Conservation (phyloP, 202 grass and related monocot species). For the Sporobolus alterniflorus region DNA sequence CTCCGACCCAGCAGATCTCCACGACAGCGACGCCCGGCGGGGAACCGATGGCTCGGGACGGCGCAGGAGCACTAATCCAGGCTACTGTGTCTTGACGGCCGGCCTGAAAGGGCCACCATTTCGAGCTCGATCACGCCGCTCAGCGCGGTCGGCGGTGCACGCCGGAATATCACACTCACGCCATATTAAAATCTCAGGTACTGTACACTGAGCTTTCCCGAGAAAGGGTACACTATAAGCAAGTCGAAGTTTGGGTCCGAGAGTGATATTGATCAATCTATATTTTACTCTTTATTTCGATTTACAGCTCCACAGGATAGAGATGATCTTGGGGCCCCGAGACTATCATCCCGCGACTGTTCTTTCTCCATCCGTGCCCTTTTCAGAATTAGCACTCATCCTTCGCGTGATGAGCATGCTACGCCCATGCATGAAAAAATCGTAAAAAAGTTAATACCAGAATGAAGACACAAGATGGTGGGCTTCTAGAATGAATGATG, state of each 20-base stretch:
- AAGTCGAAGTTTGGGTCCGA: not conserved
- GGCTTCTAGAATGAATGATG: not conserved
- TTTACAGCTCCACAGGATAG: not conserved
- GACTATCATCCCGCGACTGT: not conserved
- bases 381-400: not conserved
- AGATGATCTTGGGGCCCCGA: not conserved
- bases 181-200: conserved; percentile 26
- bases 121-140: not conserved
- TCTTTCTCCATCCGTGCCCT: not conserved
- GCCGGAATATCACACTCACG: conserved; percentile 4
- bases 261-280: conserved; percentile 42
- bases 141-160: not conserved
- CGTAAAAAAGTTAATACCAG: not conserved
- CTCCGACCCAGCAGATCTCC: conserved; percentile 28
- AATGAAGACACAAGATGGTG: not conserved
- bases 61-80: not conserved
- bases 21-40: conserved; percentile 36
- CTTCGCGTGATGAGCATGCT: not conserved
- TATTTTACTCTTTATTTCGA: not conserved
- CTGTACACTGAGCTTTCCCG: conserved; percentile 44
- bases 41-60: conserved; percentile 15
- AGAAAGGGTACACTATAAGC: conserved; percentile 20
- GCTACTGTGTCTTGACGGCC: not conserved
- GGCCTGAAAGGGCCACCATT: conserved; percentile 22
- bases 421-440: not conserved